Evolutionary conservation across 2,329 filamentous ascomycete genomes (phyloP).

Genomic region (Neonectria neomacrospora): DNA sequence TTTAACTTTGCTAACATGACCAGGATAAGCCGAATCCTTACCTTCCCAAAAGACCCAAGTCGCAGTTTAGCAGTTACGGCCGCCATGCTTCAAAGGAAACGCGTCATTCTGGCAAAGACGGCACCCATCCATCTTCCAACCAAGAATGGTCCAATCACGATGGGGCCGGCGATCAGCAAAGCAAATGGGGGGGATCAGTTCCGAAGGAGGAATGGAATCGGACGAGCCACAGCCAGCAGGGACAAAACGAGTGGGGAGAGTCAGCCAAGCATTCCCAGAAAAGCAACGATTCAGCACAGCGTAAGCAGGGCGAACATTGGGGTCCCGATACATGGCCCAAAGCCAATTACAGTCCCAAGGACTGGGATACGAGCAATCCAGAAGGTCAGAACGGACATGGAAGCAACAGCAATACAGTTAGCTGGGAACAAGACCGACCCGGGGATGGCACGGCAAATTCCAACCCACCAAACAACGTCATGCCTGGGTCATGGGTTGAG

Average conservation of each 20-base stretch:
- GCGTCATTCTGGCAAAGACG: conserved; percentile 23
- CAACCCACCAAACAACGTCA: conserved; percentile 41
- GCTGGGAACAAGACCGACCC: conserved; percentile 19
- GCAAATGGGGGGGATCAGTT: conserved; percentile 1
- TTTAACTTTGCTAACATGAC: conserved; percentile 23
- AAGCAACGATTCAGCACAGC: conserved; percentile 33
- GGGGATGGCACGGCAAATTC: not conserved
- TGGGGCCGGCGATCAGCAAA: conserved; percentile 17
- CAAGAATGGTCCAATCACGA: conserved; percentile 31
- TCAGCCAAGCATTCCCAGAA: conserved; percentile 30
- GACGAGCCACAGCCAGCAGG: conserved; percentile 21
- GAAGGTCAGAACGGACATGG: conserved; percentile 22
- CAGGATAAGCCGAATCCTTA: conserved; percentile 44
- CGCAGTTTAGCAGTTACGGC: conserved; percentile 33
- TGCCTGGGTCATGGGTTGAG: conserved; percentile 49
- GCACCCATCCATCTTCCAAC: conserved; percentile 18
- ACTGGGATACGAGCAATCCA: conserved; percentile 13
- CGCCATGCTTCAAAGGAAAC: conserved; percentile 28
- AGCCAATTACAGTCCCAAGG: not conserved
- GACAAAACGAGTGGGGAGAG: not conserved
- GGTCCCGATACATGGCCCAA: conserved; percentile 33
- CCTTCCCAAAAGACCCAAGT: conserved; percentile 33
- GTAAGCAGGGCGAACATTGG: conserved; percentile 35
- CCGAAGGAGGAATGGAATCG: conserved; percentile 2
- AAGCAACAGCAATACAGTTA: conserved; percentile 34